Evolutionary conservation across 2,329 filamentous ascomycete genomes (phyloP).

Genomic region (Hypoxylon sp.): DNA sequence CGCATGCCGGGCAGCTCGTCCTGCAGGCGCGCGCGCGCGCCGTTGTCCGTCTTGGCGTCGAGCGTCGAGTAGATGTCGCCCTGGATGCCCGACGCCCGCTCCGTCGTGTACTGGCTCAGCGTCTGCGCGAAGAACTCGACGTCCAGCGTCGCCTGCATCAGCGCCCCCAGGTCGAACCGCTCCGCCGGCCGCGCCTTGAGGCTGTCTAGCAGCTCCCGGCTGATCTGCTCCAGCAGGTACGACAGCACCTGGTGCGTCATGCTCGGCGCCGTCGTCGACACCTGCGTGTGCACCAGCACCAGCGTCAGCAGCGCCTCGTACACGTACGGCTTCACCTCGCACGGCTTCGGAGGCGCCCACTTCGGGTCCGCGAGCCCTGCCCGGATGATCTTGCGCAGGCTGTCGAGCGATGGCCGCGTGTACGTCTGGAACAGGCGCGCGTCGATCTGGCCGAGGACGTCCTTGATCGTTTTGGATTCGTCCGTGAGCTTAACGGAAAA

Average conservation of each 20-base stretch:
- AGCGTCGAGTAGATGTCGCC: constrained; percentile 91
- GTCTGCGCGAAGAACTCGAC: constrained; percentile 98
- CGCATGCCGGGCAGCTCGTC: constrained; percentile 90
- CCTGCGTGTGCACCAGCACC: constrained; percentile 90
- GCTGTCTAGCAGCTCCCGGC: constrained; percentile 78
- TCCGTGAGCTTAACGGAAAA: constrained; percentile 96
- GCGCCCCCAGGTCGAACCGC: constrained; percentile 78
- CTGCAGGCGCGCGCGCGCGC: constrained; percentile 80
- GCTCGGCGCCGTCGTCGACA: constrained; percentile 78
- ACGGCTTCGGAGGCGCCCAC: constrained; percentile 77
- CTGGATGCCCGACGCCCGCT: constrained; percentile 81
- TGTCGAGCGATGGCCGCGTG: constrained; percentile 76
- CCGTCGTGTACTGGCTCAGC: constrained; percentile 86
- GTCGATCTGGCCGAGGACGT: constrained; percentile 91
- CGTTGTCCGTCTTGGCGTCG: constrained; percentile 87
- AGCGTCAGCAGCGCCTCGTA: constrained; percentile 86
- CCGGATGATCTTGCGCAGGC: constrained; percentile 73
- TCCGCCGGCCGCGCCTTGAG: constrained; percentile 71
- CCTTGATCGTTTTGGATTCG: constrained; percentile 88
- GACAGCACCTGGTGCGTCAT: constrained; percentile 84
- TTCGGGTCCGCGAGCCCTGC: constrained; percentile 73
- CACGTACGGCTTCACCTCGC: constrained; percentile 84
- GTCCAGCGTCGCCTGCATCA: constrained; percentile 97
- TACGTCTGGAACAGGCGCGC: constrained; percentile 91
- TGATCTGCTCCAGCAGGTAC: constrained; percentile 84